Percentiles rank a stretch among this genome's conserved stretches.
These are phyloP conservation scores for Ceratobasidium sp. DNA, from an alignment of 1,284 basidiomycete species.

Conservation along the genomic window DNA sequence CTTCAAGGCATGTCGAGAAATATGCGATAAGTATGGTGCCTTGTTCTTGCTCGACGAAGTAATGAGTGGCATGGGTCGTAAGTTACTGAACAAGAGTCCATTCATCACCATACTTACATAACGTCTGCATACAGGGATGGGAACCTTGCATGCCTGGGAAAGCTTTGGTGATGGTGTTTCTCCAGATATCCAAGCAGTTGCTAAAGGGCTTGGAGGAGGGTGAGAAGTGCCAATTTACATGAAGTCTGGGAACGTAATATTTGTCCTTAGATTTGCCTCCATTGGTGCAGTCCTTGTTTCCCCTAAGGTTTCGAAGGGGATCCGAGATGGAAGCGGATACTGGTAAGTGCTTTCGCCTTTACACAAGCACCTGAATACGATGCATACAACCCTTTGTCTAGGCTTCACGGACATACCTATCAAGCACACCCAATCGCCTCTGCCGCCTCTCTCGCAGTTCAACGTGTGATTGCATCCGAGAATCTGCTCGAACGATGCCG, in stretches of 20 bases:
- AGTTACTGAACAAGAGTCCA: constrained; percentile 46
- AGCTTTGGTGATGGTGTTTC: constrained; percentile 74
- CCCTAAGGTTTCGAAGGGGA: constrained; percentile 71
- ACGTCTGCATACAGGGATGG: constrained; percentile 71
- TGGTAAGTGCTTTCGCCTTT: constrained; percentile 54
- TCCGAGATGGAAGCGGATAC: constrained; percentile 68
- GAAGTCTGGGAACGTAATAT: constrained; percentile 15
- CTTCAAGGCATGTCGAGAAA: constrained; percentile 81
- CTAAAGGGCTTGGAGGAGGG: constrained; percentile 88
- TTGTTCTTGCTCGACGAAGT: constrained; percentile 88
- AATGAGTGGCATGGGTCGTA: constrained; percentile 87
- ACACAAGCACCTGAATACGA: not conserved
- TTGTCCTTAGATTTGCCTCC: constrained; percentile 70
- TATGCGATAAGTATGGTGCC: constrained; percentile 86
- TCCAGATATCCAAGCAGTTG: constrained; percentile 84
- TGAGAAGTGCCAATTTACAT: constrained; percentile 49
- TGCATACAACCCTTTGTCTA: constrained; percentile 47
- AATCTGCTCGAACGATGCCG: constrained; percentile 72
- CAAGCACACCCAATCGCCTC: constrained; percentile 79
- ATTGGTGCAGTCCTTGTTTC: constrained; percentile 82
- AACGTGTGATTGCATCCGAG: constrained; percentile 71
- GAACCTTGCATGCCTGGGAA: constrained; percentile 85
- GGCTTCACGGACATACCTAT: constrained; percentile 81
- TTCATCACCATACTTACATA: not conserved
- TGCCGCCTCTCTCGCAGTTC: constrained; percentile 80